phyloP scores from a whole-genome alignment of 1,139 yeast species.

The Wickerhamomyces sp. region DNA sequence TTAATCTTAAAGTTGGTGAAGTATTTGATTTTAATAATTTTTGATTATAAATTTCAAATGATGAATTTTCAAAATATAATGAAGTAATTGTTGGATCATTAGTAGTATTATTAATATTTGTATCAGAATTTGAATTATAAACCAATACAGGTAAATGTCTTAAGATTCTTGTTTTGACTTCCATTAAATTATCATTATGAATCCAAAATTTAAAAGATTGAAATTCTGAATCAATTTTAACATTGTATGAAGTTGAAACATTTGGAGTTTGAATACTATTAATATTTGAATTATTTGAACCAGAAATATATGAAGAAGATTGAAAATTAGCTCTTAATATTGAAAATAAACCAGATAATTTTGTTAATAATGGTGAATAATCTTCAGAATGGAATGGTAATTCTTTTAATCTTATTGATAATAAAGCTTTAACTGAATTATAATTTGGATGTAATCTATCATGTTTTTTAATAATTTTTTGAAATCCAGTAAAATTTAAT shows the following conservation, averaged over 20 bases:
- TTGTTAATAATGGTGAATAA: slow-evolving; percentile 84
- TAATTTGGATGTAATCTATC: slow-evolving; percentile 84
- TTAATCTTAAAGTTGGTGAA: slow-evolving; percentile 72
- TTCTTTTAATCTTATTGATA: slow-evolving; percentile 81
- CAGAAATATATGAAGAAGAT: slow-evolving; percentile 25
- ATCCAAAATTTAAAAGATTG: slow-evolving; percentile 92
- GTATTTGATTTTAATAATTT: slow-evolving; percentile 69
- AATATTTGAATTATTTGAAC: slow-evolving; percentile 20
- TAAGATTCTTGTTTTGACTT: slow-evolving; percentile 87
- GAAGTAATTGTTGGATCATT: slow-evolving; percentile 82
- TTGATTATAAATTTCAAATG: slow-evolving; percentile 81
- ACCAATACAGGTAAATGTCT: slow-evolving; percentile 91
- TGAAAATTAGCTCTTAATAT: slow-evolving; percentile 65
- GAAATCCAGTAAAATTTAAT: slow-evolving; percentile 89
- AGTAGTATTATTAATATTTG: slow-evolving; percentile 34
- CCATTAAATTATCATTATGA: slow-evolving; percentile 95
- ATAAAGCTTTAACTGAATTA: slow-evolving; percentile 74
- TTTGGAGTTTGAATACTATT: slow-evolving; percentile 19
- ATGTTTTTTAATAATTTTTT: slow-evolving; percentile 92
- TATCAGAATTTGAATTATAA: slow-evolving; percentile 41
- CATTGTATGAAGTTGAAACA: slow-evolving; percentile 25
- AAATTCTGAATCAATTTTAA: slow-evolving; percentile 44
- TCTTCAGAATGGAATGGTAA: slow-evolving; percentile 94
- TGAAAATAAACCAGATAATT: slow-evolving; percentile 73
- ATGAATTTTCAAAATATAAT: slow-evolving; percentile 79